phyloP scores from a whole-genome alignment of 2,329 filamentous ascomycete genomes.

The Scedosporium aurantiacum region DNA sequence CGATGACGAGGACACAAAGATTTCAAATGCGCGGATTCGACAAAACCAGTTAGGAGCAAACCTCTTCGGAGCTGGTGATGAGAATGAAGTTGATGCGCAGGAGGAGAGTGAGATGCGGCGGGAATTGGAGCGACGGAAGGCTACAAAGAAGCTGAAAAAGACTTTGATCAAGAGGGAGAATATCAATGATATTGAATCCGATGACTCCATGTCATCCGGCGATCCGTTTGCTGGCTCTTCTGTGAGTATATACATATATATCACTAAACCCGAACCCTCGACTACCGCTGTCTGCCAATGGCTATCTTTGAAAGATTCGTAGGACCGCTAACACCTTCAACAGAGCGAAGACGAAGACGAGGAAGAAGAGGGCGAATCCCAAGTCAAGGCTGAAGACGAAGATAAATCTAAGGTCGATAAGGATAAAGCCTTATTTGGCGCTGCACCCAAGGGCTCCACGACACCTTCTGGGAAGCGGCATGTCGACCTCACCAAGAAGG shows the following conservation, averaged over 20 bases:
- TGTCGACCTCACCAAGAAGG: slow-evolving; percentile 40
- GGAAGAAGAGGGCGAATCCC: slow-evolving; percentile 42
- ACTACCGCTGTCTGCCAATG: no score
- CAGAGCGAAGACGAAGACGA: slow-evolving; percentile 23
- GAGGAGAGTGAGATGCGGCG: slow-evolving; percentile 59
- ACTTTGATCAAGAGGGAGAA: slow-evolving; percentile 75
- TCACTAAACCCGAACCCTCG: no score
- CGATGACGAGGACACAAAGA: slow-evolving; percentile 70
- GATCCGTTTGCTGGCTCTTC: slow-evolving; percentile 26
- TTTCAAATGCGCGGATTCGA: slow-evolving; percentile 61
- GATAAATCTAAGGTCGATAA: slow-evolving; percentile 43
- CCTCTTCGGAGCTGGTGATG: slow-evolving; percentile 60
- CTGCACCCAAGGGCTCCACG: slow-evolving; percentile 58
- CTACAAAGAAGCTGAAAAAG: slow-evolving; percentile 70
- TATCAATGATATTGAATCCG: slow-evolving; percentile 74
- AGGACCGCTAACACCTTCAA: slow-evolving; percentile 4
- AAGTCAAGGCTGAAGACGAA: slow-evolving; percentile 45
- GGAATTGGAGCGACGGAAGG: slow-evolving; percentile 55
- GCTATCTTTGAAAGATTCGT: no score
- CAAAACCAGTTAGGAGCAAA: slow-evolving; percentile 80
- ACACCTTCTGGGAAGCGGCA: slow-evolving; percentile 32
- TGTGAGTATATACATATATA: slow-evolving; percentile 14
- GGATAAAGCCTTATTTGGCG: slow-evolving; percentile 40
- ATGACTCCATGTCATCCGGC: slow-evolving; percentile 32
- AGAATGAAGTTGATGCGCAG: slow-evolving; percentile 63